phyloP scores from a whole-genome alignment of 129 eudicot genomes.

The Escallonia herrerae region DNA sequence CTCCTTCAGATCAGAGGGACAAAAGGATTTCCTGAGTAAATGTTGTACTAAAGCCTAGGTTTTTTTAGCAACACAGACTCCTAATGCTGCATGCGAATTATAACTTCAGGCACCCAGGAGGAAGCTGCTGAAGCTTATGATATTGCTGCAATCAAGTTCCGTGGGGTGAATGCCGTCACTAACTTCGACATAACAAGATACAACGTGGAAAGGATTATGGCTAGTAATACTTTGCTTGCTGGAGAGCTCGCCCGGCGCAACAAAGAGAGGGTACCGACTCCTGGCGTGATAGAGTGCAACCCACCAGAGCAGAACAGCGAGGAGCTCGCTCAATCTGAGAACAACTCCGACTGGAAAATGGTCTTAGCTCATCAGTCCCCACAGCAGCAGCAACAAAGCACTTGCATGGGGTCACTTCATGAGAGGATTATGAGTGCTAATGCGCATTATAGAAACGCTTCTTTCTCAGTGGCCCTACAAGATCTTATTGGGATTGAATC shows the following conservation, averaged over 20 bases:
- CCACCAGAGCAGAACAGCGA: conserved; percentile 2
- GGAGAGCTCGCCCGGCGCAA: conserved; percentile 60
- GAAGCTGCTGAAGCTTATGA: conserved; percentile 96
- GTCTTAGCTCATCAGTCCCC: conserved; percentile 12
- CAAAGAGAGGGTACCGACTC: conserved; percentile 19
- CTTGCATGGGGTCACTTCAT: conserved; percentile 8
- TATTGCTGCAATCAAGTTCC: conserved; percentile 81
- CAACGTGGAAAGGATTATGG: conserved; percentile 52
- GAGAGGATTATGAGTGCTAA: conserved; percentile 7
- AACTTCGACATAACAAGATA: conserved; percentile 67
- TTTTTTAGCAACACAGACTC: too few relatives aligned
- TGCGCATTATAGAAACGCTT: conserved; percentile 17
- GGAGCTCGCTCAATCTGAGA: conserved; percentile 5
- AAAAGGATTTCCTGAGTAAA: conserved; percentile 6
- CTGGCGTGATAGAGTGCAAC: conserved; percentile 7
- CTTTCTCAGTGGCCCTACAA: conserved; percentile 27
- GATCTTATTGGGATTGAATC: conserved; percentile 28
- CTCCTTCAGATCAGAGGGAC: conserved; percentile 3
- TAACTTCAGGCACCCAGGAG: conserved; percentile 69
- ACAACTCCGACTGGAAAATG: conserved; percentile 26
- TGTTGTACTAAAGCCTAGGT: background rate
- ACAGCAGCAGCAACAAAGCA: conserved; percentile 18
- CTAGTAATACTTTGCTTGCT: conserved; percentile 53
- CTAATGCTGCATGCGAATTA: background rate
- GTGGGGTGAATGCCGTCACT: conserved; percentile 76